phyloP scores from a whole-genome alignment of 108 stramenopile genomes.

The Pseudonitzschia delicatissima region DNA sequence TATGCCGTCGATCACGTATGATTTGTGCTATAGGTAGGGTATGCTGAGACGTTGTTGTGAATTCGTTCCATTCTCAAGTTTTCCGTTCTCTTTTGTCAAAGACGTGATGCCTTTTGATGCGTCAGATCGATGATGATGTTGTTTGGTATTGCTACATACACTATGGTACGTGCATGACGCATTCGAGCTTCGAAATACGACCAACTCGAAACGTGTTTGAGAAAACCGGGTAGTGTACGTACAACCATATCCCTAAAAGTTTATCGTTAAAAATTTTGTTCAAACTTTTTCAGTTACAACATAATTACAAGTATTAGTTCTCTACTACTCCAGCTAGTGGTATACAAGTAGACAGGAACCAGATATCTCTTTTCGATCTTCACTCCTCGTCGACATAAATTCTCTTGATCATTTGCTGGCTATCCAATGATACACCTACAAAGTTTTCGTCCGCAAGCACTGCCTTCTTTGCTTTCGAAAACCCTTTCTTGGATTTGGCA shows the following conservation, averaged over 20 bases:
- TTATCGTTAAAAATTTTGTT: not conserved
- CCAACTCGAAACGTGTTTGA: no score
- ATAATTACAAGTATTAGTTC: not conserved
- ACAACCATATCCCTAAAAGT: no score
- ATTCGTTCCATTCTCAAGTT: no score
- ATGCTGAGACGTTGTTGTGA: no score
- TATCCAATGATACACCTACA: slow-evolving; percentile 24
- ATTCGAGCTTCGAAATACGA: no score
- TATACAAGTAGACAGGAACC: not conserved
- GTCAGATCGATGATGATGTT: no score
- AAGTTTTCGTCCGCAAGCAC: slow-evolving; percentile 8
- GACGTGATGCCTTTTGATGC: no score
- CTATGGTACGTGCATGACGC: no score
- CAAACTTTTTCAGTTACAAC: not conserved
- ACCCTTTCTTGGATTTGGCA: slow-evolving; percentile 26
- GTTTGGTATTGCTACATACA: no score
- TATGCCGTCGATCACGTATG: no score
- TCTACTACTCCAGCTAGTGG: not conserved
- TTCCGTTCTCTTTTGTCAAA: not conserved
- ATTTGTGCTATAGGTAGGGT: no score
- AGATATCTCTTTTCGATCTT: not conserved
- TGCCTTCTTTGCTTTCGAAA: slow-evolving; percentile 1
- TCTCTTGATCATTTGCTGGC: slow-evolving; percentile 15
- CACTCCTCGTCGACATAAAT: slow-evolving; percentile 10
- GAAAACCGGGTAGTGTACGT: no score